These are phyloP conservation scores for Yamadazyma friedrichii DNA, from an alignment of 1,139 yeast species.

Conservation along the genomic window DNA sequence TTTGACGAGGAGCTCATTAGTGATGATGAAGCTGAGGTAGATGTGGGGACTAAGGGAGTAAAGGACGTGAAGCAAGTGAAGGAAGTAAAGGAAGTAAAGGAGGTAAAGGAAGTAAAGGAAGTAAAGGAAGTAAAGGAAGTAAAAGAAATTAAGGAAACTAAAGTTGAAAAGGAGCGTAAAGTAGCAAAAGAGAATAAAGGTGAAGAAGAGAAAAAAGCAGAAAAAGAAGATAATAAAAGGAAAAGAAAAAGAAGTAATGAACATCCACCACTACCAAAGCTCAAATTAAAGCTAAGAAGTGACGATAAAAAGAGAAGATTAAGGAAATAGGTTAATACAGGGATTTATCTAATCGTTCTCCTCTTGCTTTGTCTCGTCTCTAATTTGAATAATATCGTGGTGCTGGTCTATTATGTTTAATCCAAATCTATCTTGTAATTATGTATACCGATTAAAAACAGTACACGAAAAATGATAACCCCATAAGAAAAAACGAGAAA, in stretches of 20 bases:
- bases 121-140: too few relatives aligned
- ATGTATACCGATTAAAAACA: too few relatives aligned
- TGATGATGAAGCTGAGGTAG: slow-evolving; percentile 9
- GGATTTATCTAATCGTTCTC: slow-evolving; percentile 8
- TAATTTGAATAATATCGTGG: too few relatives aligned
- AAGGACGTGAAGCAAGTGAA: slow-evolving; percentile 17
- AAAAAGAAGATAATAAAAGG: slow-evolving; percentile 11
- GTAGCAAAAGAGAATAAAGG: slow-evolving; percentile 17
- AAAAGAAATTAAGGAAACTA: slow-evolving; percentile 18
- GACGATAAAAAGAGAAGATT: slow-evolving; percentile 13
- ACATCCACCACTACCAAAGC: slow-evolving; percentile 16
- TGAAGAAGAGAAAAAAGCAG: neutral
- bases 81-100: neutral
- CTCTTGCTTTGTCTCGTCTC: too few relatives aligned
- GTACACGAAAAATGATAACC: too few relatives aligned
- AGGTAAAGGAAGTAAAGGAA: neutral
- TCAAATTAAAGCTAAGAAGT: slow-evolving; percentile 18
- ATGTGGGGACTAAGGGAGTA: slow-evolving; percentile 9
- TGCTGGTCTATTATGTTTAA: too few relatives aligned
- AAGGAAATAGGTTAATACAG: slow-evolving; percentile 4
- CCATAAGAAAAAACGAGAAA: too few relatives aligned
- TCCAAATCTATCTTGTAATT: too few relatives aligned
- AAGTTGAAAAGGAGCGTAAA: slow-evolving; percentile 18
- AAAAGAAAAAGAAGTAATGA: slow-evolving; percentile 28
- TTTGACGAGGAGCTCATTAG: slow-evolving; percentile 15